phyloP scores from a whole-genome alignment of 306 rosid genomes.

The Citrullus amarus region DNA sequence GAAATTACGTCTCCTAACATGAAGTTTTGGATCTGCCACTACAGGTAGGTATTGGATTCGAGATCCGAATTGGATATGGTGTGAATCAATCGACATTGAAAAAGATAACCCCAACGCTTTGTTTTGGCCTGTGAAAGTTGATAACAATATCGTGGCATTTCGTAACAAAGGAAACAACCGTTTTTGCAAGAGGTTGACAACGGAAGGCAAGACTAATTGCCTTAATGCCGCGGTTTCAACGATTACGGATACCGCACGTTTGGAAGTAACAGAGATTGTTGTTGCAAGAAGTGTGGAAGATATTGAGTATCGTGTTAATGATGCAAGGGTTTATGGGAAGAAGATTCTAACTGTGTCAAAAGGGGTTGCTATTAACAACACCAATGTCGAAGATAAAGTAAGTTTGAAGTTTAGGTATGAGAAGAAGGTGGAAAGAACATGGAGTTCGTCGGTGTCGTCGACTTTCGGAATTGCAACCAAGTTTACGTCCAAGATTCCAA shows the following conservation, averaged over 20 bases:
- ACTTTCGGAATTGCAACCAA: neutral
- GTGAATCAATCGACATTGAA: neutral
- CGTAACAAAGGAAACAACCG: neutral
- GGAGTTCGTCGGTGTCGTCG: neutral
- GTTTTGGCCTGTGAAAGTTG: neutral
- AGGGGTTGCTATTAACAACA: neutral
- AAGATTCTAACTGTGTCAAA: neutral
- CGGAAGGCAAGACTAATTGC: neutral
- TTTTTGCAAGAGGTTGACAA: neutral
- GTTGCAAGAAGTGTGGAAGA: neutral
- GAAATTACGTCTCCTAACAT: too few species aligned
- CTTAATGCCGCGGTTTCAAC: neutral
- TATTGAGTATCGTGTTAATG: neutral
- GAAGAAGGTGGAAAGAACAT: neutral
- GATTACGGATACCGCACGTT: neutral
- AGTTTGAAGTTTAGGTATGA: neutral
- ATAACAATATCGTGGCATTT: neutral
- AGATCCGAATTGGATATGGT: neutral
- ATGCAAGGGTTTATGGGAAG: neutral
- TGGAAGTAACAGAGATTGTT: neutral
- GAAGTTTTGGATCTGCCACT: too few species aligned
- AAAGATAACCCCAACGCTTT: neutral
- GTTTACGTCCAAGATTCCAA: neutral
- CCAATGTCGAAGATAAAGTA: neutral
- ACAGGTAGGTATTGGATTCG: neutral